Evolutionary conservation across 305 asterid species (phyloP), one percentile per base, ranked within the genome.

Genomic region (Fraxinus angustifolia): DNA sequence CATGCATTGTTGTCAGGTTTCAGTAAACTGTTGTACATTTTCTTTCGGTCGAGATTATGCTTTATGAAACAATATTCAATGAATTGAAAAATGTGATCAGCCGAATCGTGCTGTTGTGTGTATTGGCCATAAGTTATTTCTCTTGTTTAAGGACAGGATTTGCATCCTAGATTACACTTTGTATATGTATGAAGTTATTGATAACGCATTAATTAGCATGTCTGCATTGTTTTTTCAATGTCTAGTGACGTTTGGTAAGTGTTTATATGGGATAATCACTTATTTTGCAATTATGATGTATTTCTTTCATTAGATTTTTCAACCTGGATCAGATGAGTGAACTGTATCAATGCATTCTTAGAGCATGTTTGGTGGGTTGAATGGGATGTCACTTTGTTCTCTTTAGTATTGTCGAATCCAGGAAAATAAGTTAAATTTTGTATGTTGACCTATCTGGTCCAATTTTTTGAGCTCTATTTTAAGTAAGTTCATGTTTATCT

Each of bases 1-100:
- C 99, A 30, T 92, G 98, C 90, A 91, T 95, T 4, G 98, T 95
- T 74, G 95, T 93, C 17, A 92, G 91, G 89, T 91, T 93, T 81
- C 89, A 86, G 10, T 94, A 79, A 83, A 77, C 3, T 68, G 2
- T 60, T 45, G 1, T 60, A 60, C 14, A 60, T 19, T 58, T 58
- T 19, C 68, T 58, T 58, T 19, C 0, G 14, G 68, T 19, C 68
- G 68, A 58, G 30, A 58, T 58, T 19, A 58, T 58, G 30, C 70
- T 58, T 60, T 60, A 8, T 58, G 70, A 58, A 58, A 58, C 2
- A 3, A 60, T 60, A 17, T 60, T 60, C 31, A 60, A 60, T 10
- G 30, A 26, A 60, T 21, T 60, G 70, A 60, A 60, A 60, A 21
- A 60, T 60, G 70, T 60, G 70, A 60, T 60, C 70, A 60, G 70